Evolutionary conservation across 208 protist genomes (phyloP), one percentile per base, ranked within the genome.

Genomic region (Acanthamoeba royreba): DNA sequence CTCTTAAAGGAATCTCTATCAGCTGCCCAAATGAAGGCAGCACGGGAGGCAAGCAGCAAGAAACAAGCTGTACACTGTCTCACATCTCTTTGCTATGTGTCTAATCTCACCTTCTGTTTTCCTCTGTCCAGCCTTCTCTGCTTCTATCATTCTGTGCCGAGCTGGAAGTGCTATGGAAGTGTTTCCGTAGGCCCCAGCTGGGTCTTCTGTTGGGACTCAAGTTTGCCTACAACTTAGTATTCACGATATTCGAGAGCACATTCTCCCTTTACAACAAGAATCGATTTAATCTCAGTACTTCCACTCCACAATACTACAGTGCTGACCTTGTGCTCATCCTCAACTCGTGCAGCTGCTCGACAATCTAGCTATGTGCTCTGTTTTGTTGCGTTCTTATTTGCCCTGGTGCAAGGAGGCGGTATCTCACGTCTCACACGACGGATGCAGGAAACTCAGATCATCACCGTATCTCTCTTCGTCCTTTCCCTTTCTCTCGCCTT

Each of bases 291-390:
- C 77, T 87, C 42, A 58, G 77, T 55, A 85, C 40, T 28, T 35
- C 49, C 43, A 4, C n/a, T 52, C 43, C 19, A 7, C 4, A 25
- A 17, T 63, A 17, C 55, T 17, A 63, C 25, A n/a, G 52, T 61
- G 19, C 28, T 9, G 28, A 9, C 52, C 8, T 0, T 7, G 13
- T 2, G 25, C 55, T 63, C 33, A 7, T 42, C n/a, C 45, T 25
- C 25, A 28, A 31, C 49, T 0, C 8, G 19, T n/a, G 38, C 43
- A 85, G 74, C 74, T 45, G 77, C 77, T 15, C 42, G 77, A 15
- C 77, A 87, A 38, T 87, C 77, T n/a, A 87, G 77, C 47, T 87
- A 55, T 22, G 42, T 87, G 9, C 47, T 87, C 17, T 87, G 77
- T 38, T 87, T 61, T 28, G 77, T 87, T 11, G 77, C 46, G 47